Evolutionary conservation across 257 asterid species (phyloP).

Genomic region (Jacaranda copaia): DNA sequence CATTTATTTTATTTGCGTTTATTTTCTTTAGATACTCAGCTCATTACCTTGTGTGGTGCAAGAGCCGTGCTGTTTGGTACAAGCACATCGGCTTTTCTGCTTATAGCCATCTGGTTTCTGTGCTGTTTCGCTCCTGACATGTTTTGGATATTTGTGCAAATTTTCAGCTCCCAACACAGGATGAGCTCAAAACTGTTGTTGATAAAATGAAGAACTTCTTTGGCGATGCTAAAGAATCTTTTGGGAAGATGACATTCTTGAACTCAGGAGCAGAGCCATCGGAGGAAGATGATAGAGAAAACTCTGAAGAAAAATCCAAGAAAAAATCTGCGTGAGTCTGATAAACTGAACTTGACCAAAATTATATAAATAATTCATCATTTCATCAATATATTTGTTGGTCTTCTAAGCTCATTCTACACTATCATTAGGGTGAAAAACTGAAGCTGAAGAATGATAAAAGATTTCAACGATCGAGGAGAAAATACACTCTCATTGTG

Average conservation of each 20-base stretch:
- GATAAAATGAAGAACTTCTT: conserved; percentile 94
- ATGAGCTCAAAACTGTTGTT: conserved; percentile 83
- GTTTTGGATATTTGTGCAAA: background rate
- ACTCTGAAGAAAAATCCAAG: conserved; percentile 59
- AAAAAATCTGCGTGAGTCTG: conserved; percentile 66
- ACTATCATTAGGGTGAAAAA: conserved; percentile 46
- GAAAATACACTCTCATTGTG: background rate
- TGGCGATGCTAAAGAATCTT: conserved; percentile 91
- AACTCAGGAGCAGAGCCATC: conserved; percentile 57
- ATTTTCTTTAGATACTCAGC: too few relatives aligned
- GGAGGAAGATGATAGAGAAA: conserved; percentile 57
- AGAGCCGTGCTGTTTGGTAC: too few relatives aligned
- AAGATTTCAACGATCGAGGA: conserved; percentile 9
- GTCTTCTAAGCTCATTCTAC: conserved; percentile 8
- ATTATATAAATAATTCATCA: background rate
- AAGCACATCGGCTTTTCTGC: too few relatives aligned
- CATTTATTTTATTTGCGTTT: too few relatives aligned
- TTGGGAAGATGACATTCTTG: conserved; percentile 82
- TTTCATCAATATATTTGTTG: background rate
- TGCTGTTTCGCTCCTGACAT: conserved; percentile 9
- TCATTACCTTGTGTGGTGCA: too few relatives aligned
- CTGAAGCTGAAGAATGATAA: conserved; percentile 39
- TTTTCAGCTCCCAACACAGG: conserved; percentile 79
- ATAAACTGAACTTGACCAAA: background rate
- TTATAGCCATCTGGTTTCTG: background rate